Evolutionary conservation across 2,329 filamentous ascomycete genomes (phyloP), one percentile per base, ranked within the genome.

Genomic region (Calonectria honghensis): DNA sequence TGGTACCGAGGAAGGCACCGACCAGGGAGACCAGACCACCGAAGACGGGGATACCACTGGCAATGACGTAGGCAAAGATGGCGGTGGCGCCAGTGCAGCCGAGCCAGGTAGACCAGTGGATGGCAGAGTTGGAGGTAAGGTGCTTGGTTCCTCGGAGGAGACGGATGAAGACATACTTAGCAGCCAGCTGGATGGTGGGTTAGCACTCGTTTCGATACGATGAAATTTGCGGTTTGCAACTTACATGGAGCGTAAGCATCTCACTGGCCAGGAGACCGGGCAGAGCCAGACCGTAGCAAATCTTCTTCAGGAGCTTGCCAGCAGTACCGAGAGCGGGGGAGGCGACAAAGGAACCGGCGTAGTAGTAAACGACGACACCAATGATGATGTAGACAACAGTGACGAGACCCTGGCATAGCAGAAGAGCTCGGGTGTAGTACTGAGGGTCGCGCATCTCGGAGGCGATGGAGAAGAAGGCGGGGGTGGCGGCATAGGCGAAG

Each of bases 41-140:
- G 57, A 63, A 63, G 2, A 63, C 57, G 32, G 57, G 57, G 14
- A 63, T 63, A 63, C 57, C 57, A 20, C 57, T 63, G 6, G 57
- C 57, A 63, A 63, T 63, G 35, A 63, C 37, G 39, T 63, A 63
- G 57, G 57, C 57, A 37, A 63, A 11, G 57, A 63, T 41, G 24
- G 57, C 57, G 14, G 57, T 63, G 7, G 37, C 35, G 13, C 57
- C 57, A 20, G 57, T 63, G 57, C 57, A 63, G 24, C 57, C 57
- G 14, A 63, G 24, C 57, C 57, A 63, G 35, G 57, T 63, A 18
- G 57, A 63, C 57, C 57, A 63, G 37, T 63, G 57, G 16, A 63
- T 63, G 10, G 57, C 57, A 41, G 57, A 63, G 57, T 63, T 63
- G 57, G 57, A 63, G 37, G 57, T 63, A 63, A 63, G 57, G 57